Base-by-base conservation (phyloP, 352 stramenopile species). In the Elongisporangium undulatum region DNA sequence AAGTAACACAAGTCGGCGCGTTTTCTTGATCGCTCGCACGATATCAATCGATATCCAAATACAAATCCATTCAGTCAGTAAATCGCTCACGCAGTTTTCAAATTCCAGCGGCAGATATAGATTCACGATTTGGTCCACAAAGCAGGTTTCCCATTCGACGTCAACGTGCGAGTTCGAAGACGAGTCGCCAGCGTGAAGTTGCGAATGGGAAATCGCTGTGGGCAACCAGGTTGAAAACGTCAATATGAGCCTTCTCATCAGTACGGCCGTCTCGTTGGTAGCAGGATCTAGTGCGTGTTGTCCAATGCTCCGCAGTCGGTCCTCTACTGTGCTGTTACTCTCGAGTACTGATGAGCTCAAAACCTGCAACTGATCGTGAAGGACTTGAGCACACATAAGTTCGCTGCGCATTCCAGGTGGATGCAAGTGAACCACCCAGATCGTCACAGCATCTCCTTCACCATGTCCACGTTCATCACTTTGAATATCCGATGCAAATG, bases 51-150 rank as follows among this genome's bases (percentile, higher is more conserved):
- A 64, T 15, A 88, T 62, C 82, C 78, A 90, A 12, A 67, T 75
- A 20, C 26, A 55, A 9, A 92, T 22, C 82, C 80, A 92, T 8
- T 64, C 48, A 8, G 49, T 41, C 0, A 80, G 50, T 0, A 92
- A 62, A 7, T 53, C 55, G 12, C 48, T 55, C 3, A 56, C 54
- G 24, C 71, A 59, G 26, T 55, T 59, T 48, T 74, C 39, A 51
- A 88, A 92, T 58, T 92, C 60, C 5, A 90, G 23, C 1, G 63
- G 73, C n/a, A 92, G 60, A 41, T 90, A 92, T 56, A 90, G 19
- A 41, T 75, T 64, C 0, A 68, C 73, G 49, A 79, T 56, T 29
- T 80, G 77, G 50, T 72, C 64, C 0, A 51, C 65, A 22, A 53
- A 53, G 49, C 22, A 41, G 1, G 4, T 41, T 41, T 41, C 29